phyloP scores from a whole-genome alignment of 2,329 filamentous ascomycete genomes.

The Pyrenophora seminiperda region DNA sequence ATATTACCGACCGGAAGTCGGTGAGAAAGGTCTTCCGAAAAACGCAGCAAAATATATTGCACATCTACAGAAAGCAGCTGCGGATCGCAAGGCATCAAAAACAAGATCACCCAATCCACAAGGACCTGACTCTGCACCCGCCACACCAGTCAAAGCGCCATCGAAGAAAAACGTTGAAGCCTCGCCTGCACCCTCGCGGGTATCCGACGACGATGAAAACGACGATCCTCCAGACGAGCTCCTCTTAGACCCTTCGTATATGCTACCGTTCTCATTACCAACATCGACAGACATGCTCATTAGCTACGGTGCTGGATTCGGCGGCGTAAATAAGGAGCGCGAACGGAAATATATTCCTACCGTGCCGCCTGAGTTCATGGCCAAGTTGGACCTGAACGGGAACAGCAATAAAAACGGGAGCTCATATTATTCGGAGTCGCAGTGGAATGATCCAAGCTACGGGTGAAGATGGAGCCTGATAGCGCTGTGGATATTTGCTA shows the following conservation, averaged over 20 bases:
- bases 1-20: conserved; percentile 92
- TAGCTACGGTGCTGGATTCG: conserved; percentile 92
- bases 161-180: conserved; percentile 30
- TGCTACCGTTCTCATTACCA: conserved; percentile 92
- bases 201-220: conserved; percentile 61
- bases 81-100: conserved; percentile 50
- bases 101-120: conserved; percentile 41
- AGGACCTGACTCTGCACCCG: conserved; percentile 43
- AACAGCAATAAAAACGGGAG: conserved; percentile 41
- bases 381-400: conserved; percentile 73
- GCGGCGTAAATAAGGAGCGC: conserved; percentile 86
- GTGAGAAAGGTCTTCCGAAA: conserved; percentile 89
- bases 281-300: conserved; percentile 98
- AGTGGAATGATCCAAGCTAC: conserved; percentile 44
- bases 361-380: conserved; percentile 89
- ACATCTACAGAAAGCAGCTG: conserved; percentile 76
- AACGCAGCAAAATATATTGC: conserved; percentile 85
- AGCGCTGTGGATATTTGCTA: conserved; percentile 7
- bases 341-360: conserved; percentile 96
- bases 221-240: conserved; percentile 75
- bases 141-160: conserved; percentile 39
- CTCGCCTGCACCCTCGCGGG: conserved; percentile 41
- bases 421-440: conserved; percentile 38
- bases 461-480: conserved; percentile 29
- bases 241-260: conserved; percentile 84